Evolutionary conservation across 352 stramenopile species (phyloP), one percentile per base, ranked within the genome.

Genomic region (Pythium guiyangense): DNA sequence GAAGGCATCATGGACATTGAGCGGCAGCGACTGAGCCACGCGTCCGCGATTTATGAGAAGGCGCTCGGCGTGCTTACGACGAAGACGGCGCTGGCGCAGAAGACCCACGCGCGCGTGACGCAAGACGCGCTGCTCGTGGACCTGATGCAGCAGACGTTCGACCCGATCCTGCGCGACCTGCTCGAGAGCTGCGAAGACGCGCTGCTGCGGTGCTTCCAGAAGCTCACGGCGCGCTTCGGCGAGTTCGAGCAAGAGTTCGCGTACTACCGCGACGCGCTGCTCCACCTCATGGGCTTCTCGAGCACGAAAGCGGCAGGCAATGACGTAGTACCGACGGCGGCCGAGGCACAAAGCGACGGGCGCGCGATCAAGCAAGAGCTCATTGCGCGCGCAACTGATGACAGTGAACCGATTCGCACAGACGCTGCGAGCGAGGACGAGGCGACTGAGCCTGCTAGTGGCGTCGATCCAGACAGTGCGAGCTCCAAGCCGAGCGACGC

Each of bases 201-300:
- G 42, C 66, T 92, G 29, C 54, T 90, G 43, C 70, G 67, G 34
- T 89, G 80, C 18, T 78, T 92, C 42, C 67, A 62, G 18, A 87
- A 83, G 56, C 51, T 94, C 29, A 74, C 77, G 2, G 47, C 65
- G 17, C 82, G 84, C 5, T 90, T 88, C 35, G 73, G 79, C 29
- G 80, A 92, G 35, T 92, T 94, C 48, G 67, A 74, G 45, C 67
- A 88, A 52, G 84, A 94, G 44, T 94, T 90, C 37, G 71, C 79
- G 27, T 92, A 94, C 61, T 94, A 94, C 37, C 74, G 69, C 15
- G 75, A 72, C 43, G 79, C 78, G 15, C 49, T 94, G 31, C 58
- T 81, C 27, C 74, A 60, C 34, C 69, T 92, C 15, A 71, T 64
- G 11, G 63, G 70, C 25, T 43, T 54, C 17, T 54, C 60, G 14